Base-by-base conservation (phyloP, 83 land plant species). In the Diphasiastrum complanatum region DNA sequence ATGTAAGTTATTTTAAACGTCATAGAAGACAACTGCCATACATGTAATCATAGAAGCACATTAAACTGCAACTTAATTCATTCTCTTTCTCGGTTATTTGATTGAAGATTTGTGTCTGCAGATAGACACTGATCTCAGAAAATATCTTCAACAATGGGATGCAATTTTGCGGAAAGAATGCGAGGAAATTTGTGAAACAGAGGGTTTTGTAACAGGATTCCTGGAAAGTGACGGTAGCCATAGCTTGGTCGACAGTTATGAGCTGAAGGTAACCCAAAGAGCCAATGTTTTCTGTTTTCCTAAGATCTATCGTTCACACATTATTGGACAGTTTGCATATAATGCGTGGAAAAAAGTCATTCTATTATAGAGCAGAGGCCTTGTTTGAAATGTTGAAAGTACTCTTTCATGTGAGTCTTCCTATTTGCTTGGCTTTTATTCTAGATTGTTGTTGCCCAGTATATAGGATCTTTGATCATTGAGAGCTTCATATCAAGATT, bases 241-340 rank as follows among this genome's bases (percentile, higher is more conserved):
- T 59, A 60, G 70, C 48, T 76, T 83, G 29, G 74, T 89, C 54
- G 90, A 87, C 60, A 86, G 81, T 61, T 93, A 93, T 49, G 99
- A 93, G 69, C 62, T 93, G 65, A 93, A 93, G 99, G 99, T 93
- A 74, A n/a, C n/a, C n/a, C n/a, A n/a, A n/a, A n/a, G n/a, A n/a
- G n/a, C n/a, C n/a, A n/a, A n/a, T n/a, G n/a, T n/a, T n/a, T n/a
- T n/a, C n/a, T n/a, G n/a, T n/a, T n/a, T n/a, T n/a, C n/a, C n/a
- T n/a, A n/a, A n/a, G n/a, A n/a, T n/a, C n/a, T n/a, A n/a, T n/a
- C n/a, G n/a, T n/a, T n/a, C n/a, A n/a, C n/a, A n/a, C n/a, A n/a
- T n/a, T n/a, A n/a, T n/a, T n/a, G n/a, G n/a, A n/a, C n/a, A n/a
- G n/a, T n/a, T n/a, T n/a, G n/a, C n/a, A n/a, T n/a, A n/a, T n/a